These are phyloP conservation scores for Agrocybe praecox DNA, from an alignment of 768 basidiomycete genomes.

Conservation along the genomic window DNA sequence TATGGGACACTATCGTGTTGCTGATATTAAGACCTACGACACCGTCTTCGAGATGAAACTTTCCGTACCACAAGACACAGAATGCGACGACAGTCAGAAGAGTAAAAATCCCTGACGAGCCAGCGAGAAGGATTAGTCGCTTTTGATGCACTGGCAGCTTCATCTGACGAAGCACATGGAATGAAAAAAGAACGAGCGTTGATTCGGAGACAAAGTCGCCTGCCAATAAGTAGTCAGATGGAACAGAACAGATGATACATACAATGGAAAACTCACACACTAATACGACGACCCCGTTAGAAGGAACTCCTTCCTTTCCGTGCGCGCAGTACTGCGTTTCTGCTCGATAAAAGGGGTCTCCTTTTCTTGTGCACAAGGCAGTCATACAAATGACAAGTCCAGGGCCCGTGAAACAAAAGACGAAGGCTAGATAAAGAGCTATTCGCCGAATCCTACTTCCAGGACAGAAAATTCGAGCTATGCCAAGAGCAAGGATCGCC, in stretches of 20 bases:
- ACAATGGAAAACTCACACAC: not conserved
- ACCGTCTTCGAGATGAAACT: not conserved
- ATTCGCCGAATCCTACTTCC: not conserved
- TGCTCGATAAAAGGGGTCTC: not conserved
- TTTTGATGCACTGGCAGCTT: constrained; percentile 1
- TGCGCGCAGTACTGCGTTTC: not conserved
- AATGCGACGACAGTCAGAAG: not conserved
- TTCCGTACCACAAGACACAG: not conserved
- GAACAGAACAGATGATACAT: no score
- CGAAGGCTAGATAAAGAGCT: not conserved
- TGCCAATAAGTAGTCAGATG: not conserved
- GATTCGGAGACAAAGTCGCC: not conserved
- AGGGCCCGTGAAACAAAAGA: not conserved
- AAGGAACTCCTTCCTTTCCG: not conserved
- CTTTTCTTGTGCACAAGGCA: not conserved
- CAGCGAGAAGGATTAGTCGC: not conserved
- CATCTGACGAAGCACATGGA: not conserved
- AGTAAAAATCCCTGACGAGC: not conserved
- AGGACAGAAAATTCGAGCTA: not conserved
- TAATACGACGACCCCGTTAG: not conserved
- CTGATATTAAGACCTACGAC: not conserved
- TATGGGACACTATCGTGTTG: not conserved
- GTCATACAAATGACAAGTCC: not conserved
- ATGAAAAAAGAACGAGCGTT: not conserved
- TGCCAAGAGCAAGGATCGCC: not conserved